A percentile compares a stretch with the other conserved stretches of the same genome.
These are phyloP conservation scores for Bathelium albidoporum DNA, from an alignment of 495 filamentous ascomycete genomes.

Conservation along the genomic window DNA sequence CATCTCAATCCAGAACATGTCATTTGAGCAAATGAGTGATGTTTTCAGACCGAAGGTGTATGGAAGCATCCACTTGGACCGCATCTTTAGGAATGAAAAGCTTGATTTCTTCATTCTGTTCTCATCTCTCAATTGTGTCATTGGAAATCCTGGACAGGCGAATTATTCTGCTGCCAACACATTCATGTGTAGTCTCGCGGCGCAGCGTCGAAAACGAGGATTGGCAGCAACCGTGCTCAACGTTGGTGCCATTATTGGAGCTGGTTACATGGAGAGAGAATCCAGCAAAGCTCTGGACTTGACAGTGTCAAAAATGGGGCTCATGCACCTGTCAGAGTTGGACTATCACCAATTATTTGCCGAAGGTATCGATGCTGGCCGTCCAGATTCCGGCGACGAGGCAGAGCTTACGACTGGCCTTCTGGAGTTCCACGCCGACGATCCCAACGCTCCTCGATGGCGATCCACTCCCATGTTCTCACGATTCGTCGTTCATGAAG, in stretches of 20 bases:
- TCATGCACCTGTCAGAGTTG: neutral
- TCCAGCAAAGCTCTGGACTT: neutral
- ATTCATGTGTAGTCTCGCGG: neutral
- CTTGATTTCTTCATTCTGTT: constrained; percentile 10
- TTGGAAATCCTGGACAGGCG: constrained; percentile 5
- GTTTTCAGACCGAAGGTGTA: constrained; percentile 2
- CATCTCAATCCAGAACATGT: neutral
- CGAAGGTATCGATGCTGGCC: neutral
- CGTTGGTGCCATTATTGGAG: constrained; percentile 1
- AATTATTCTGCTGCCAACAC: constrained; percentile 7
- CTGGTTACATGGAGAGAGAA: neutral
- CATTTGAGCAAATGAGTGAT: neutral
- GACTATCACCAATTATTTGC: neutral
- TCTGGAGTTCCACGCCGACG: neutral
- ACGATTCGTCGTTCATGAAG: neutral
- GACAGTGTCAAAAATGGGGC: neutral
- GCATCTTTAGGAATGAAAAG: neutral
- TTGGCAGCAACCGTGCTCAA: neutral
- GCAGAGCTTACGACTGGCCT: neutral
- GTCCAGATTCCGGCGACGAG: neutral
- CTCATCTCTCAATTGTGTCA: constrained; percentile 4
- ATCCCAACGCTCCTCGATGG: neutral
- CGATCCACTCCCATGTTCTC: neutral
- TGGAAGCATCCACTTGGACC: constrained; percentile 1
- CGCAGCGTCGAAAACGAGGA: neutral